Evolutionary conservation across 2,329 filamentous ascomycete genomes (phyloP).

Genomic region (Aspergillus terreus): DNA sequence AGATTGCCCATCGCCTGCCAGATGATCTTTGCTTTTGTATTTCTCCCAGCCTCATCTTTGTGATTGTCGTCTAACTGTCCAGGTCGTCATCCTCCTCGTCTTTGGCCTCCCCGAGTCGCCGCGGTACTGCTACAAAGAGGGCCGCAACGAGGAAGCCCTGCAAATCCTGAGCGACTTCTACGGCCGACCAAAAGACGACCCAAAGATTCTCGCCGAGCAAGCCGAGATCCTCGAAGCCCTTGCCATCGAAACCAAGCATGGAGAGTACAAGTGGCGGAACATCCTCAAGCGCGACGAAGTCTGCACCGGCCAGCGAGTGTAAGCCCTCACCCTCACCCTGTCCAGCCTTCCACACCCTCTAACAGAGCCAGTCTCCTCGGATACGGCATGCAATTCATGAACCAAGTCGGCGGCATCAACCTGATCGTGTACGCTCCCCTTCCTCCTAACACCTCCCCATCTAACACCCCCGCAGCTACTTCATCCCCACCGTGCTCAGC

Average conservation of each 20-base stretch:
- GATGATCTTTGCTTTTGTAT: constrained; percentile 41
- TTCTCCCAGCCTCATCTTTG: constrained; percentile 21
- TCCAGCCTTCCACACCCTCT: neutral
- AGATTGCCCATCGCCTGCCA: constrained; percentile 47
- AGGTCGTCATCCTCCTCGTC: constrained; percentile 15
- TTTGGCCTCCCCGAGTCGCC: constrained; percentile 35
- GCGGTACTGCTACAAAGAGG: constrained; percentile 43
- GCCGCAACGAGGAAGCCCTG: constrained; percentile 29
- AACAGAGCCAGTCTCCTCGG: constrained; percentile 35
- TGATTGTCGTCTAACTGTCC: neutral
- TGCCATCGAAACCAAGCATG: constrained; percentile 34
- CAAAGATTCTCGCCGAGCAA: constrained; percentile 26
- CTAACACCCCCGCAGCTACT: constrained; percentile 7
- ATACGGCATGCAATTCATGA: constrained; percentile 47
- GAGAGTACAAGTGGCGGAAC: constrained; percentile 34
- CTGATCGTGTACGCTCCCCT: constrained; percentile 31
- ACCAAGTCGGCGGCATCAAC: constrained; percentile 50
- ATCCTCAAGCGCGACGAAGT: constrained; percentile 43
- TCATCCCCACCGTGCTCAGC: constrained; percentile 19
- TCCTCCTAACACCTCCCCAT: constrained; percentile 28
- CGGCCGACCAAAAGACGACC: constrained; percentile 16
- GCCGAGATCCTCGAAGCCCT: constrained; percentile 42
- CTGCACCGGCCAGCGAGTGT: constrained; percentile 43
- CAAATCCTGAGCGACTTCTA: constrained; percentile 26
- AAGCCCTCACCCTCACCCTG: neutral